Percentiles rank a stretch among this genome's conserved stretches.
Conservation (phyloP, 176 grass and related monocot genomes). For the Zea mays region Zm-B73-REFERENCE-NAM-5.0 NC_050105.1:123868501-123869000, state of each 20-base stretch:
- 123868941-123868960: conserved; percentile 37
- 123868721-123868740: background rate
- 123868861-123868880: conserved; percentile 54
- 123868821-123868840: conserved; percentile 40
- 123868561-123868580: background rate
- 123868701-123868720: background rate
- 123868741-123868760: background rate
- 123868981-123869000: conserved; percentile 85
- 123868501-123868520: background rate
- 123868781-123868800: conserved; percentile 5
- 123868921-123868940: conserved; percentile 22
- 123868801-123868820: conserved; percentile 26
- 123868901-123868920: background rate
- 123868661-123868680: conserved; percentile 9
- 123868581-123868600: background rate
- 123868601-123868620: conserved; percentile 12
- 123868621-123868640: background rate
- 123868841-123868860: conserved; percentile 54
- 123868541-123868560: background rate
- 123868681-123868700: conserved; percentile 19
- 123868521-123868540: background rate
- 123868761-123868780: conserved; percentile 6
- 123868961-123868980: conserved; percentile 70
- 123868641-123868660: conserved; percentile 8
- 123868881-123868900: conserved; percentile 59